A percentile compares a stretch with the other conserved stretches of the same genome.
Conservation (phyloP, 2,329 filamentous ascomycete species). For the Apiospora arundinis region DNA sequence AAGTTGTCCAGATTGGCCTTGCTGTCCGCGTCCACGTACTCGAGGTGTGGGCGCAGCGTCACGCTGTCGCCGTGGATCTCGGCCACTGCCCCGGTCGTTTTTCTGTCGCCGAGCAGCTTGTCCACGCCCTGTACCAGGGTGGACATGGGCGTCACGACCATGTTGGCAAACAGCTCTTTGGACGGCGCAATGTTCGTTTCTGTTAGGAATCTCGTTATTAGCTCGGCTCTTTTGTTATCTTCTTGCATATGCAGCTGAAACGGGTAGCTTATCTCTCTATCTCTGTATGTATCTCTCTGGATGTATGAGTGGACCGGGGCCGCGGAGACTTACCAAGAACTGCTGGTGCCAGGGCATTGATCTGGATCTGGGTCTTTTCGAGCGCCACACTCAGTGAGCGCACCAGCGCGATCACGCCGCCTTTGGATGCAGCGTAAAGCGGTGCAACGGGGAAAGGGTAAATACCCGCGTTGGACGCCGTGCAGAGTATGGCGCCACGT, state of each 20-base stretch:
- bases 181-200: constrained; percentile 54
- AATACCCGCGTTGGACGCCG: constrained; percentile 58
- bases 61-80: constrained; percentile 59
- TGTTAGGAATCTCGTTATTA: constrained; percentile 30
- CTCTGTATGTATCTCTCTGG: too few species aligned
- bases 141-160: constrained; percentile 58
- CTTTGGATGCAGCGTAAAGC: constrained; percentile 55
- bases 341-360: constrained; percentile 58
- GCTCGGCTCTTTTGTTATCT: neutral
- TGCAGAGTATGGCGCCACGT: constrained; percentile 57
- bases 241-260: neutral
- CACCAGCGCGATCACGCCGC: constrained; percentile 55
- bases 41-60: constrained; percentile 50
- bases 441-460: constrained; percentile 59
- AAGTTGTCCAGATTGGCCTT: constrained; percentile 54
- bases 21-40: constrained; percentile 55
- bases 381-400: constrained; percentile 51
- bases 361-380: constrained; percentile 50
- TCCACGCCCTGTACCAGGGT: constrained; percentile 52
- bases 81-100: constrained; percentile 51
- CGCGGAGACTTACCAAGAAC: constrained; percentile 49
- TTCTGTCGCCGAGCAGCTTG: constrained; percentile 47
- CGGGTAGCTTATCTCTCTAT: neutral
- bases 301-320: neutral
- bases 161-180: constrained; percentile 51